Conservation (phyloP, 2,329 filamentous ascomycete genomes). For the Xylaria sp. region DNA sequence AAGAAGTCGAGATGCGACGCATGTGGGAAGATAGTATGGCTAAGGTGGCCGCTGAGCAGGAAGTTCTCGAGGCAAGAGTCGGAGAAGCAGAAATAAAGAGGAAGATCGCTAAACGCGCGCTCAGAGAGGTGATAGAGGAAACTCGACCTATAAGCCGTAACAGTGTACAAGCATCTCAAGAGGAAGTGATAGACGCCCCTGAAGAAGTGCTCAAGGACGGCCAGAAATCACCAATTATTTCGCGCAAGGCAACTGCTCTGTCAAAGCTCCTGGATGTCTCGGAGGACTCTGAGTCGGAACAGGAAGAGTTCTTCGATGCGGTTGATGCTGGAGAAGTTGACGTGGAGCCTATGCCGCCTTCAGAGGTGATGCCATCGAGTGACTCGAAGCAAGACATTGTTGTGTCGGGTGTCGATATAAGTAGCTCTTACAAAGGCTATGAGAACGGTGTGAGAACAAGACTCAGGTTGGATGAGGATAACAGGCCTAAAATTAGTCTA, state of each 20-base stretch:
- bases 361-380: conserved; percentile 52
- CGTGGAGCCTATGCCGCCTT: conserved; percentile 72
- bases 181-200: conserved; percentile 49
- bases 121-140: conserved; percentile 82
- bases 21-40: conserved; percentile 99
- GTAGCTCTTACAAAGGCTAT: conserved; percentile 85
- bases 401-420: conserved; percentile 70
- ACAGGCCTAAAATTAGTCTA: conserved; percentile 91
- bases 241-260: conserved; percentile 72
- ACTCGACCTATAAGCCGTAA: conserved; percentile 50
- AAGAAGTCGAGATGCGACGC: conserved; percentile 88
- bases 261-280: conserved; percentile 79
- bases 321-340: conserved; percentile 93
- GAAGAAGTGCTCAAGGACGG: conserved; percentile 49
- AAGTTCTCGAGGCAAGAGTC: conserved; percentile 86
- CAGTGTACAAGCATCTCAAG: conserved; percentile 40
- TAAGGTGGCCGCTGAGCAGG: conserved; percentile 92
- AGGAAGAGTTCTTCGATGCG: conserved; percentile 97
- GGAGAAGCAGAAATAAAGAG: conserved; percentile 91
- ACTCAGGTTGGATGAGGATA: conserved; percentile 89
- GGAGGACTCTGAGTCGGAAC: conserved; percentile 78
- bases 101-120: conserved; percentile 85
- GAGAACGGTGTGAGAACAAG: conserved; percentile 84
- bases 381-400: conserved; percentile 59
- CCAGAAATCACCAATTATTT: conserved; percentile 57